A percentile compares a stretch with the other conserved stretches of the same genome.
Conservation (phyloP, 148 eudicot species). For the Heliosperma pusillum region DNA sequence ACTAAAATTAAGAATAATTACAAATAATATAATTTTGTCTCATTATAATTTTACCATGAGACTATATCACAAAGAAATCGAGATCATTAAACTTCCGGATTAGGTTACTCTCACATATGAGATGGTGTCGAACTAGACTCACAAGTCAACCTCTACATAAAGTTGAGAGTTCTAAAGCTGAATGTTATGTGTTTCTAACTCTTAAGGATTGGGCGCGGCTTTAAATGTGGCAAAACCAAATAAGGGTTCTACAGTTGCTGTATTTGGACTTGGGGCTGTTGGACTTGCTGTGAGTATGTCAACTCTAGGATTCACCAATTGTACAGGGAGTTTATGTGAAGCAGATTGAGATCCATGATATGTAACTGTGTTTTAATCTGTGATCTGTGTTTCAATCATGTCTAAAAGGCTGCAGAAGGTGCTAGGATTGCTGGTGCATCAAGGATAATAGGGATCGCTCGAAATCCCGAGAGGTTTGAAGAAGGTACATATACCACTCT, state of each 20-base stretch:
- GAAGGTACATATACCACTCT: conserved; percentile 28
- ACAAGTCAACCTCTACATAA: neutral
- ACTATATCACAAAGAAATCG: too few species aligned
- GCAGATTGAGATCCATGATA: neutral
- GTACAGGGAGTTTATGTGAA: neutral
- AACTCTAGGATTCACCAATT: neutral
- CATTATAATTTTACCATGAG: too few species aligned
- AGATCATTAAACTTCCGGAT: neutral
- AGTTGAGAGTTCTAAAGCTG: neutral
- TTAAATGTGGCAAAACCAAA: conserved; percentile 80
- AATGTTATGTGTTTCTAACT: neutral
- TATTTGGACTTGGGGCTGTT: conserved; percentile 83
- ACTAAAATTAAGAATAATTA: neutral
- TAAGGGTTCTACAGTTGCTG: conserved; percentile 70
- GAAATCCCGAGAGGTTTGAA: conserved; percentile 34
- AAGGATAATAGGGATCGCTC: conserved; percentile 38
- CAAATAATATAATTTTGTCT: neutral
- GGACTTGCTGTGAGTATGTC: conserved; percentile 73
- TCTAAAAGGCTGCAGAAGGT: conserved; percentile 38
- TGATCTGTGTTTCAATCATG: neutral
- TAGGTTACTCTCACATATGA: neutral
- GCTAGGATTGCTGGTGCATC: conserved; percentile 33
- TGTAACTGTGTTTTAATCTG: conserved; percentile 2
- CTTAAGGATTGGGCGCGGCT: conserved; percentile 73
- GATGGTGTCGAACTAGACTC: neutral